Conservation (phyloP, 148 eudicot genomes). For the Bassia scoparia region DNA sequence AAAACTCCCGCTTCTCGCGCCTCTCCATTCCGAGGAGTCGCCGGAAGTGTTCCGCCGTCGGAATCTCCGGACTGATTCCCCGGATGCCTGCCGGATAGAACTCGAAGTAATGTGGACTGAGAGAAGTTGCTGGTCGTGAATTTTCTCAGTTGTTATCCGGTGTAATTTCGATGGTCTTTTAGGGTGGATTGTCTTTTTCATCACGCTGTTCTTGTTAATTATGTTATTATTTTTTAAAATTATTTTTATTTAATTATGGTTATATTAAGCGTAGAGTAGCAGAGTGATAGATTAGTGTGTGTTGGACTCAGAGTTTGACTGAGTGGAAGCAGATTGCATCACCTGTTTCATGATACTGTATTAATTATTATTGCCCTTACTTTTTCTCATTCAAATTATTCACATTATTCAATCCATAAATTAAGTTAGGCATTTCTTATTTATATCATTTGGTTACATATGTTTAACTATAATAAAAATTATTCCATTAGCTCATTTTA, state of each 20-base stretch:
- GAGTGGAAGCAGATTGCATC: conserved; percentile 9
- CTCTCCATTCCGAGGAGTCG: conserved; percentile 14
- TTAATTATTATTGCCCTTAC: conserved; percentile 11
- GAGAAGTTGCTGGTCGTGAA: conserved; percentile 13
- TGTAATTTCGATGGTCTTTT: conserved; percentile 31
- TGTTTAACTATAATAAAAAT: too few species aligned
- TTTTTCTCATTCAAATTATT: background rate
- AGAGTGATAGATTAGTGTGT: conserved; percentile 19
- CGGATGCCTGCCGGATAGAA: conserved; percentile 28
- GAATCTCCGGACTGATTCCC: conserved; percentile 19
- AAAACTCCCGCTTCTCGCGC: background rate
- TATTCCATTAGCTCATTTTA: too few species aligned
- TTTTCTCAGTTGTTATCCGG: conserved; percentile 35
- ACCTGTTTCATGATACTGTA: conserved; percentile 16
- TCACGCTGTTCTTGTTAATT: conserved; percentile 6
- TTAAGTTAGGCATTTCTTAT: too few species aligned
- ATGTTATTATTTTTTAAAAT: background rate
- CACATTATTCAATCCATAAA: too few species aligned
- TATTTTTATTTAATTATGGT: background rate
- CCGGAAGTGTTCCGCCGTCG: conserved; percentile 12
- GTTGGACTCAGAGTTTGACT: conserved; percentile 16
- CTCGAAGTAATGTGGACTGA: conserved; percentile 32
- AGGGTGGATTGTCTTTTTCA: conserved; percentile 31
- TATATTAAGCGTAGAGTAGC: background rate
- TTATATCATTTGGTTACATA: too few species aligned